Evolutionary conservation across 371 early-diverging fungal genomes (phyloP), one percentile per base, ranked within the genome.

Genomic region (Mucor racemosus): DNA sequence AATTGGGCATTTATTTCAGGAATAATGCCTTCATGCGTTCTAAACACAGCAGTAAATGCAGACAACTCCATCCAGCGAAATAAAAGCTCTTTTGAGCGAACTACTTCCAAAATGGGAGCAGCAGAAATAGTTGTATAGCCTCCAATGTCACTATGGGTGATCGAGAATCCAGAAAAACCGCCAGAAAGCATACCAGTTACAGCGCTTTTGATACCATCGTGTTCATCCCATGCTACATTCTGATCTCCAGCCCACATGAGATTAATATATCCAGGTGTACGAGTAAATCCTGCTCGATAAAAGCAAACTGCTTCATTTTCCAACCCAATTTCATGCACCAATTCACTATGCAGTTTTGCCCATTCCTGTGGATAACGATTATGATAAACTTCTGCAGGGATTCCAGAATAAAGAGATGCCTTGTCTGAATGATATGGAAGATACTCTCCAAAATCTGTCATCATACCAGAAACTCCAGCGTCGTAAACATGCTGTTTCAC

Each of bases 61-160:
- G 76, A 76, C 21, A 83, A 55, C 48, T 84, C 85, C 80, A 83
- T 81, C 85, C 85, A 84, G 11, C 85, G 71, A 10, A 68, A 62
- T 4, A 84, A 62, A 38, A 82, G 58, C 21, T 84, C 85, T 33
- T 64, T 67, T 10, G 71, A 60, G n/a, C 81, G 72, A n/a, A 63
- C 39, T 62, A 74, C 56, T 14, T 68, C 69, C 17, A 74, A 35
- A 4, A 75, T 65, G 1, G 73, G 74, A 10, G 62, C 64, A 8
- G 75, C 74, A 21, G 69, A 66, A 13, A 80, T 63, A 19, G 76
- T 76, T 0, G 61, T 80, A 63, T 75, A 82, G 3, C 84, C 85
- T 39, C 84, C 85, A 50, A 84, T 65, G 57, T 85, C 85, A 36
- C 77, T 71, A 35, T 85, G 85, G 7, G 64, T 78, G 21, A 79